Base-by-base conservation (phyloP, 179 eudicot species). In the Pouteria campechiana region DNA sequence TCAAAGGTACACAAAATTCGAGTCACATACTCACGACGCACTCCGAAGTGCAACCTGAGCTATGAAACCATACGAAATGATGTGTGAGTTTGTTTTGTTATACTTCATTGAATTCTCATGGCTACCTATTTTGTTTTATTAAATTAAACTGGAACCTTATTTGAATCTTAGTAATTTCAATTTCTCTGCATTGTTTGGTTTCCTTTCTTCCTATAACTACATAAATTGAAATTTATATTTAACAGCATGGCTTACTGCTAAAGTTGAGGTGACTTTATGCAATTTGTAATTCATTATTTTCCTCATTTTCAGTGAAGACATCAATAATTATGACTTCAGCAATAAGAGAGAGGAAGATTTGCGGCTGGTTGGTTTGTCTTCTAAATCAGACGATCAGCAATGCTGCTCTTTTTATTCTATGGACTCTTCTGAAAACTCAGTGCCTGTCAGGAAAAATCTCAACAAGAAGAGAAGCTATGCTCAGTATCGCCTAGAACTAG, bases 381-480 rank as follows among this genome's bases (percentile, higher is more conserved):
- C n/a, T n/a, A n/a, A n/a, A n/a, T n/a, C n/a, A n/a, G n/a, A n/a
- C n/a, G n/a, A n/a, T n/a, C n/a, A n/a, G n/a, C n/a, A n/a, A n/a
- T n/a, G n/a, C n/a, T n/a, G n/a, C n/a, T n/a, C n/a, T n/a, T 8
- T 17, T 12, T 2, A 17, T 38, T 38, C 42, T 38, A 6, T 32
- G 35, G 32, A 47, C 5, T 25, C 32, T 11, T 60, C 31, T 43
- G 1, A 29, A 7, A 41, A 34, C 17, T 12, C 57, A 47, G n/a
- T n/a, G n/a, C n/a, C n/a, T n/a, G n/a, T n/a, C n/a, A 54, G 69
- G 56, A 76, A 72, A 50, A 43, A 53, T 37, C 57, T 72, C 25
- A 74, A 74, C 56, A 90, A 79, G 70, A 90, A 86, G 58, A 76
- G 94, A 47, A 90, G 56, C 12, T 86, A 86, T 64, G 94, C 88